These are phyloP conservation scores for Stereocaulon alpinum DNA, from an alignment of 495 filamentous ascomycete genomes.

Conservation along the genomic window DNA sequence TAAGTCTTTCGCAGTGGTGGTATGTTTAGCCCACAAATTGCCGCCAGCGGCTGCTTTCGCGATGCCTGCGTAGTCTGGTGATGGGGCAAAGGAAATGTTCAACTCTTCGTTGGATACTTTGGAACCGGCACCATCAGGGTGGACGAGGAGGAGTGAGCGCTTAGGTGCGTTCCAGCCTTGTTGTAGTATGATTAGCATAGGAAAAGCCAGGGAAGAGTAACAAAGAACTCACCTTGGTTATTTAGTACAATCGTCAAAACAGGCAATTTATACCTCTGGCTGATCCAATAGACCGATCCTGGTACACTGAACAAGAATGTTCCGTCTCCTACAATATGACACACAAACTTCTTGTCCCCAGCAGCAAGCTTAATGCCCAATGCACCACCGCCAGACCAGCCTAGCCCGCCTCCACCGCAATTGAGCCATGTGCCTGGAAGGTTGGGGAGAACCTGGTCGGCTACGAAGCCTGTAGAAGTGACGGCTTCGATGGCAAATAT, in stretches of 20 bases:
- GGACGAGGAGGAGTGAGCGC: conserved; percentile 65
- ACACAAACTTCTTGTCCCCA: conserved; percentile 64
- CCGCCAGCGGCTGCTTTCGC: conserved; percentile 82
- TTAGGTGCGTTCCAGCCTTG: conserved; percentile 79
- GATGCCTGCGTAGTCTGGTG: conserved; percentile 84
- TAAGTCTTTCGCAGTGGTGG: conserved; percentile 52
- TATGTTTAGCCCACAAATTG: conserved; percentile 57
- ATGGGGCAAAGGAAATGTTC: conserved; percentile 79
- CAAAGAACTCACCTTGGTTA: conserved; percentile 58
- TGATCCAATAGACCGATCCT: conserved; percentile 88
- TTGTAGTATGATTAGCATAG: background rate
- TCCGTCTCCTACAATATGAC: conserved; percentile 88
- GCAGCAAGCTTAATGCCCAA: conserved; percentile 82
- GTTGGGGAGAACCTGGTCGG: conserved; percentile 69
- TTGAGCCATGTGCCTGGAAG: conserved; percentile 80
- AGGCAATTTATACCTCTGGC: conserved; percentile 74
- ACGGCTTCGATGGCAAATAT: conserved; percentile 86
- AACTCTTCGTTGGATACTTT: conserved; percentile 74
- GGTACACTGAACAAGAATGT: conserved; percentile 86
- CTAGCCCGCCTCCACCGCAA: conserved; percentile 86
- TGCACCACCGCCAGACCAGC: conserved; percentile 88
- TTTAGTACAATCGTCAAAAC: conserved; percentile 86
- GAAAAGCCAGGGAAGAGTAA: background rate
- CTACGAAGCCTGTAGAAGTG: conserved; percentile 66
- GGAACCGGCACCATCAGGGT: conserved; percentile 69